Percentiles rank a stretch among this genome's conserved stretches.
These are phyloP conservation scores for Corylus avellana DNA, from an alignment of 306 rosid genomes.

Conservation along the genomic window DNA sequence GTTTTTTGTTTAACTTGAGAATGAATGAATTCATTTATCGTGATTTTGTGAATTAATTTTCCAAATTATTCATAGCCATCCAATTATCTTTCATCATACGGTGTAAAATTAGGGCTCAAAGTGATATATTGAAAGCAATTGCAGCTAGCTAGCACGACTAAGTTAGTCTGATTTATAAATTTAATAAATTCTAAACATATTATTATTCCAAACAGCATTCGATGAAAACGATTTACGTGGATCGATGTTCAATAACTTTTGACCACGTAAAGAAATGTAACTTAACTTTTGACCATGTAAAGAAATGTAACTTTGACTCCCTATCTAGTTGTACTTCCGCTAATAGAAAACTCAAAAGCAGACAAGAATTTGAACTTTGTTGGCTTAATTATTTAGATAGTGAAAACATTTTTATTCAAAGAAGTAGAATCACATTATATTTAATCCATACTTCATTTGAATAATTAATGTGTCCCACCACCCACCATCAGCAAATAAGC, in stretches of 20 bases:
- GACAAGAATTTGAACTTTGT: not conserved
- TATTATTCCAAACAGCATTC: not conserved
- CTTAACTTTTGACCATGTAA: slow-evolving; percentile 14
- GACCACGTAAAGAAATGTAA: slow-evolving; percentile 1
- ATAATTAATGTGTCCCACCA: slow-evolving; percentile 10
- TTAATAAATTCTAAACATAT: not conserved
- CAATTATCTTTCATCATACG: too few relatives aligned
- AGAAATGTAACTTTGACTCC: not conserved
- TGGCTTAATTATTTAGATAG: not conserved
- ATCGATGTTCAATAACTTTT: slow-evolving; percentile 6
- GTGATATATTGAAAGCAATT: too few relatives aligned
- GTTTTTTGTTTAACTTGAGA: too few relatives aligned
- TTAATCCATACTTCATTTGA: not conserved
- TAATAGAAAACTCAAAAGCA: not conserved
- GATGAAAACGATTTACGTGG: not conserved
- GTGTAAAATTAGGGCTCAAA: not conserved
- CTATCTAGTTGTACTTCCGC: not conserved
- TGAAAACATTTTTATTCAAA: not conserved
- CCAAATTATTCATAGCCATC: too few relatives aligned
- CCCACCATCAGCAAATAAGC: slow-evolving; percentile 27
- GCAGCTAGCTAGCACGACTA: too few relatives aligned
- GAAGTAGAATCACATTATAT: not conserved
- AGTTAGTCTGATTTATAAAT: too few relatives aligned
- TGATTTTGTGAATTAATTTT: too few relatives aligned
- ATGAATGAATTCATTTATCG: too few relatives aligned